A percentile compares a stretch with the other conserved stretches of the same genome.
Evolutionary conservation across 2,329 filamentous ascomycete genomes (phyloP).

Genomic region (Basipetospora sp.): DNA sequence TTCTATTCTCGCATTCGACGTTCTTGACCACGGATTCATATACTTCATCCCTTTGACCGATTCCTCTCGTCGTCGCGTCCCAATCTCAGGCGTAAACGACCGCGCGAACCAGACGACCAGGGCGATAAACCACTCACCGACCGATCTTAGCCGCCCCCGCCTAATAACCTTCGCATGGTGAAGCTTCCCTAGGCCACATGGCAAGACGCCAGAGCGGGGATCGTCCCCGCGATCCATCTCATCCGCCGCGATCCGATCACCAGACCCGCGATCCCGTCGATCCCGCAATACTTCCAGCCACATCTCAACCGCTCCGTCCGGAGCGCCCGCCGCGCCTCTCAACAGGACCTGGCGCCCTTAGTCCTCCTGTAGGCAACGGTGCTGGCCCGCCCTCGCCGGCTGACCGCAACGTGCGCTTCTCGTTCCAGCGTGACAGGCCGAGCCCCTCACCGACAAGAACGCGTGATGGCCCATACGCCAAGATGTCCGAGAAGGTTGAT

Average conservation of each 20-base stretch:
- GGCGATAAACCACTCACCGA: too few relatives aligned
- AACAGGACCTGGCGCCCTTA: not conserved
- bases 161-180: constrained; percentile 2
- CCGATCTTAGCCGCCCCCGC: not conserved
- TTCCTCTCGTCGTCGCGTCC: too few relatives aligned
- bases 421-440: constrained; percentile 10
- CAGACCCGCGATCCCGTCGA: not conserved
- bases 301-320: not conserved
- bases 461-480: not conserved
- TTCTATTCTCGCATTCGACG: too few relatives aligned
- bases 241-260: constrained; percentile 1
- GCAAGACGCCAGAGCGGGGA: constrained; percentile 6
- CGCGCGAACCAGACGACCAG: too few relatives aligned
- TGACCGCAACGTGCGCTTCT: constrained; percentile 14
- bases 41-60: too few relatives aligned
- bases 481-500: constrained; percentile 9
- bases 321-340: not conserved
- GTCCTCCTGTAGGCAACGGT: not conserved
- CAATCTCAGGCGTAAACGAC: too few relatives aligned
- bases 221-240: constrained; percentile 4
- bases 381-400: constrained; percentile 8
- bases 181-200: constrained; percentile 3
- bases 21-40: too few relatives aligned
- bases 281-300: not conserved
- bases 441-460: not conserved